phyloP scores from a whole-genome alignment of 225 moss, liverwort and hornwort genomes.

The Thuidium tamariscinum region DNA sequence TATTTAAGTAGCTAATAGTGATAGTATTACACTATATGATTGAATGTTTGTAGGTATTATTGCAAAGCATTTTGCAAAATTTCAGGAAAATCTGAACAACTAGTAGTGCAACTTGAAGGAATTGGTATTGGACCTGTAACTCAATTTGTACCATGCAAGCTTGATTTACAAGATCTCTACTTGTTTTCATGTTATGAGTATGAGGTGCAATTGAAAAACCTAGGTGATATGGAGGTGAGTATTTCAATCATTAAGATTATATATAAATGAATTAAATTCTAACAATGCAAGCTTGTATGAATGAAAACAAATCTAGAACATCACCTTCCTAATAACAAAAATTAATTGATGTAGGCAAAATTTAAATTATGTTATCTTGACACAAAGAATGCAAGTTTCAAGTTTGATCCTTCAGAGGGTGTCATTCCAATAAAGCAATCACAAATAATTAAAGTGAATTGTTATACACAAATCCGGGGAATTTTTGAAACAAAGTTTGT shows the following conservation, averaged over 20 bases:
- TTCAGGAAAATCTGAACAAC: constrained; percentile 53
- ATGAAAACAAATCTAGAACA: neutral
- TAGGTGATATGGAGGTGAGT: constrained; percentile 66
- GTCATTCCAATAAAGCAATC: constrained; percentile 21
- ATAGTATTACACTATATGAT: neutral
- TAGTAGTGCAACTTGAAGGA: constrained; percentile 63
- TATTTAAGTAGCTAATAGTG: neutral
- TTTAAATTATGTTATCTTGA: constrained; percentile 19
- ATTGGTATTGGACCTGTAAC: constrained; percentile 64
- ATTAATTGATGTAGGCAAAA: constrained; percentile 18
- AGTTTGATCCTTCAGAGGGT: constrained; percentile 37
- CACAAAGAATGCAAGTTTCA: constrained; percentile 22
- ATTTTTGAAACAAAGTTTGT: constrained; percentile 50
- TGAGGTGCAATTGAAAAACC: constrained; percentile 60
- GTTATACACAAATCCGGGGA: constrained; percentile 32
- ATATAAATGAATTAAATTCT: neutral
- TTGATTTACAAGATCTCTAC: constrained; percentile 61
- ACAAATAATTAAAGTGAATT: constrained; percentile 35
- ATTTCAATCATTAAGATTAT: neutral
- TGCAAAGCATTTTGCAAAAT: constrained; percentile 72
- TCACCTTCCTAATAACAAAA: neutral
- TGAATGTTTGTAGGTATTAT: constrained; percentile 32
- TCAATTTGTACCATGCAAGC: constrained; percentile 57
- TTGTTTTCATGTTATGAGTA: constrained; percentile 62
- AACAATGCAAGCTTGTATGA: neutral